These are phyloP conservation scores for Linnemannia zychae DNA, from an alignment of 192 early-diverging fungal species.

Conservation along the genomic window DNA sequence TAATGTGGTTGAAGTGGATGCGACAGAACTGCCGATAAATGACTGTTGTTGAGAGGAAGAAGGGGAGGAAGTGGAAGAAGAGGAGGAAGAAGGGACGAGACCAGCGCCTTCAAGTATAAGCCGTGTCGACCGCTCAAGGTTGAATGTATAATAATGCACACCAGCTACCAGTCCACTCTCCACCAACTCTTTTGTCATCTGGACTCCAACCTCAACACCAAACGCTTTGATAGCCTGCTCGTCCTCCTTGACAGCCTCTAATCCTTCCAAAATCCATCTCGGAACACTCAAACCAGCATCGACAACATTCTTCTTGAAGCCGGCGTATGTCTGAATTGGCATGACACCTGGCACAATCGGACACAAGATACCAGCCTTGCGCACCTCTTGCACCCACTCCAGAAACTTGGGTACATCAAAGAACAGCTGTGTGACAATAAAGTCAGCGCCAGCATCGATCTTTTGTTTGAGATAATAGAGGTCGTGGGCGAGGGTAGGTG, in stretches of 20 bases:
- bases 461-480: constrained; percentile 84
- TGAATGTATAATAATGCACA: constrained; percentile 95
- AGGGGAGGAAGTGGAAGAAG: constrained; percentile 78
- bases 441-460: constrained; percentile 91
- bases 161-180: constrained; percentile 62
- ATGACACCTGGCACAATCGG: constrained; percentile 93
- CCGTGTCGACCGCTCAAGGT: constrained; percentile 85
- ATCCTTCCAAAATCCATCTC: constrained; percentile 69
- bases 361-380: constrained; percentile 74
- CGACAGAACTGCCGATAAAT: not conserved
- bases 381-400: constrained; percentile 69
- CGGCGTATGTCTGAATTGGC: constrained; percentile 92
- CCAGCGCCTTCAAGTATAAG: constrained; percentile 81
- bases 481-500: constrained; percentile 77
- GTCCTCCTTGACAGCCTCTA: constrained; percentile 92
- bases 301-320: constrained; percentile 85
- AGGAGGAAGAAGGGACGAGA: constrained; percentile 74
- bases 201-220: constrained; percentile 82
- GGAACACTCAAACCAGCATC: constrained; percentile 76
- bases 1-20: not conserved
- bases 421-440: constrained; percentile 95
- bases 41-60: constrained; percentile 7
- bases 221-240: constrained; percentile 94
- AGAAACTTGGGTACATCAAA: constrained; percentile 88
- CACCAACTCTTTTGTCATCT: constrained; percentile 74